Evolutionary conservation across 2,329 filamentous ascomycete genomes (phyloP).

Genomic region (Curvularia spicifera): DNA sequence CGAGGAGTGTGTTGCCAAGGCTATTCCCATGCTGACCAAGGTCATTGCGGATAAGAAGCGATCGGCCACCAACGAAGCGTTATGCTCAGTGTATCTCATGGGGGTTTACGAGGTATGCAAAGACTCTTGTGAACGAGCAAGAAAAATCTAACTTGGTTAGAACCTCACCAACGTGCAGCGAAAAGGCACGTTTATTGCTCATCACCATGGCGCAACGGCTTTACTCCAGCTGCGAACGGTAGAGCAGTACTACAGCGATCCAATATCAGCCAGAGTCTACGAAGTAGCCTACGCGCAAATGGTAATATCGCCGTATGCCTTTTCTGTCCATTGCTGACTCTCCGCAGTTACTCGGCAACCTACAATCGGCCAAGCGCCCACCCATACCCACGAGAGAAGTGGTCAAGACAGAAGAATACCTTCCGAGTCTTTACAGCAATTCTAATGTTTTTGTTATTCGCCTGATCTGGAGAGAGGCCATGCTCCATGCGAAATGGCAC

Average conservation of each 20-base stretch:
- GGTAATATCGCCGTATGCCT: conserved; percentile 18
- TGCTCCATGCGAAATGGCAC: conserved; percentile 38
- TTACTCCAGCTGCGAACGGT: conserved; percentile 36
- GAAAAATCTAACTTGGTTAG: conserved; percentile 14
- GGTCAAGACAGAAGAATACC: conserved; percentile 16
- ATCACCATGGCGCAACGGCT: conserved; percentile 39
- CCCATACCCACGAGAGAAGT: conserved; percentile 31
- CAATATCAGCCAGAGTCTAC: conserved; percentile 35
- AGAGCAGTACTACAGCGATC: conserved; percentile 33
- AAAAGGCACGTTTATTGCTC: conserved; percentile 32
- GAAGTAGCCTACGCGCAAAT: conserved; percentile 38
- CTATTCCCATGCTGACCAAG: conserved; percentile 31
- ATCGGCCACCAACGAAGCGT: conserved; percentile 29
- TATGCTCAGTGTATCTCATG: conserved; percentile 40
- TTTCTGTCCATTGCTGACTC: conserved; percentile 19
- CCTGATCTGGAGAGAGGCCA: conserved; percentile 33
- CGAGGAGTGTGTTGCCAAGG: conserved; percentile 34
- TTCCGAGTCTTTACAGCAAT: conserved; percentile 31
- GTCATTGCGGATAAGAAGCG: conserved; percentile 32
- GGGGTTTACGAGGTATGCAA: conserved; percentile 38
- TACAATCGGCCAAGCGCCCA: conserved; percentile 35
- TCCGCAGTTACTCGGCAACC: conserved; percentile 34
- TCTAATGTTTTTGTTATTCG: conserved; percentile 31
- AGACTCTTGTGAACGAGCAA: not conserved
- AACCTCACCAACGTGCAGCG: conserved; percentile 31